These are phyloP conservation scores for Emericellopsis atlantica DNA, from an alignment of 2,329 filamentous ascomycete species.

Conservation along the genomic window DNA sequence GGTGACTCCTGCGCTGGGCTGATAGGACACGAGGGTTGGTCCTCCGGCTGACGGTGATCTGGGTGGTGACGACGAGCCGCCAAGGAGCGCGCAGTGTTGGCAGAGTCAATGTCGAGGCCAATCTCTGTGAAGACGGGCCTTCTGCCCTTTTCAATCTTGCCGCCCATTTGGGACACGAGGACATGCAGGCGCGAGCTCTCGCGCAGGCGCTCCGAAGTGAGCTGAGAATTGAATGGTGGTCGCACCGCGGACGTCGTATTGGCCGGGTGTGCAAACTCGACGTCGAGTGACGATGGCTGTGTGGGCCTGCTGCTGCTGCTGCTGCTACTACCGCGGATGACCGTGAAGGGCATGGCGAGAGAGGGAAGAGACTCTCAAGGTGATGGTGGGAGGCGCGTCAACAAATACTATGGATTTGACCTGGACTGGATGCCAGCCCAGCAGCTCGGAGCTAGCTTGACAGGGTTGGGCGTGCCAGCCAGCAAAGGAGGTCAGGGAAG, in stretches of 20 bases:
- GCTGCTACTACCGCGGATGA: neutral
- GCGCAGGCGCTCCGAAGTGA: slow-evolving; percentile 37
- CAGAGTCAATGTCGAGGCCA: slow-evolving; percentile 25
- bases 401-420: no score
- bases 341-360: neutral
- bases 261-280: slow-evolving; percentile 5
- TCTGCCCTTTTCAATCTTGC: slow-evolving; percentile 34
- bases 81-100: slow-evolving; percentile 3
- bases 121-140: slow-evolving; percentile 40
- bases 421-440: no score
- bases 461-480: no score
- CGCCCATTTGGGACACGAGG: slow-evolving; percentile 24
- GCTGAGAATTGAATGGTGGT: slow-evolving; percentile 35
- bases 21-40: neutral
- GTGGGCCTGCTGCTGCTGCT: neutral
- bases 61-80: neutral
- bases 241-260: slow-evolving; percentile 11
- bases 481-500: no score
- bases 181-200: slow-evolving; percentile 27
- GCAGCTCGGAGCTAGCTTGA: no score
- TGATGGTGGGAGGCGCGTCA: no score
- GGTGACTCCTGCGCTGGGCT: neutral
- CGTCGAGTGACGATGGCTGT: slow-evolving; percentile 6
- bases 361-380: neutral
- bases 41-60: neutral